Percentiles rank a stretch among this genome's conserved stretches.
Evolutionary conservation across 495 filamentous ascomycete species (phyloP).

Genomic region (Aeminium ludgeri): DNA sequence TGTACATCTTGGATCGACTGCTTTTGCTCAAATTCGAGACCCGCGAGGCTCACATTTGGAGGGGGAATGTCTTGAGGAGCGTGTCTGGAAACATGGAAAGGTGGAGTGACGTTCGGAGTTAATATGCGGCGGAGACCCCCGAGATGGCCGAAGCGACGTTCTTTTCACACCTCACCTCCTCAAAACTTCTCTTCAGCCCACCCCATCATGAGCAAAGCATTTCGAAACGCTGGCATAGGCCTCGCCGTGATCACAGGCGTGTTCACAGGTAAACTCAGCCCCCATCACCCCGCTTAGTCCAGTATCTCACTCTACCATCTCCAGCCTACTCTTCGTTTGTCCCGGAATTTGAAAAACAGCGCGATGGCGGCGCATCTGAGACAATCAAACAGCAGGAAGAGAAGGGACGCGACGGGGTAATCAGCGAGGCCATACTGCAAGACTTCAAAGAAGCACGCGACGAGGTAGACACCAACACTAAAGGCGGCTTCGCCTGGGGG

Average conservation of each 20-base stretch:
- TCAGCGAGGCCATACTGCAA: constrained; percentile 1
- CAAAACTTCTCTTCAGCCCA: no score
- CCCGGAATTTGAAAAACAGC: constrained; percentile 2
- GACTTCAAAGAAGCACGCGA: constrained; percentile 1
- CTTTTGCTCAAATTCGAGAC: no score
- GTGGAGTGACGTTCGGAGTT: no score
- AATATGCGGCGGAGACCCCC: no score
- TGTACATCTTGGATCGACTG: no score
- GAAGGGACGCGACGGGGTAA: background rate
- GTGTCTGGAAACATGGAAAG: no score
- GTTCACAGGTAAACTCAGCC: background rate
- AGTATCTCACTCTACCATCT: background rate
- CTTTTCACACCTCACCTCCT: no score
- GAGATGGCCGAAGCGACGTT: no score
- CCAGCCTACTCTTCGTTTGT: constrained; percentile 1
- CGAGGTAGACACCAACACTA: background rate
- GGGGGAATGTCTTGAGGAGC: no score
- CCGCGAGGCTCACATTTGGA: no score
- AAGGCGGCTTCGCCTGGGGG: constrained; percentile 4
- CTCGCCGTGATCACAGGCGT: background rate
- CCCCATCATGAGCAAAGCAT: constrained; percentile 3
- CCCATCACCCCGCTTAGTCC: background rate
- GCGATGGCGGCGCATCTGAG: background rate
- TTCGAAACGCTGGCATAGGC: constrained; percentile 1
- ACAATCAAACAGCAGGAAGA: background rate